phyloP scores from a whole-genome alignment of 495 filamentous ascomycete genomes.

The Lophiotrema nucula region DNA sequence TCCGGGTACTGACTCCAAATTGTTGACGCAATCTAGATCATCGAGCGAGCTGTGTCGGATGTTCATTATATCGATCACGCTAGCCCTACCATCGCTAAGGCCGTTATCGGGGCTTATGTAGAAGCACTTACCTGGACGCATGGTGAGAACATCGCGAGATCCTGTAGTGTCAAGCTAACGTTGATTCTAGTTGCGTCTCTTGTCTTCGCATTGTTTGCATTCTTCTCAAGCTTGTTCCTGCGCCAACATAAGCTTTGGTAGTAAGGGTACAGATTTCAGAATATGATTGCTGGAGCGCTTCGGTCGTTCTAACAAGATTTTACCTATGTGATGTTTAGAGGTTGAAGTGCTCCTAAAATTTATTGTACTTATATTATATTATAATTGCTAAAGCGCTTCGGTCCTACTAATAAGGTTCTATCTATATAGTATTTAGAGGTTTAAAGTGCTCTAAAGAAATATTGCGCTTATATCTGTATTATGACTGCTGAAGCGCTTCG shows the following conservation, averaged over 20 bases:
- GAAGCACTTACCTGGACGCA: conserved; percentile 23
- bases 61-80: conserved; percentile 14
- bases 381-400: too few relatives aligned
- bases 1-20: neutral
- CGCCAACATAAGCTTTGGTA: conserved; percentile 8
- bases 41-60: conserved; percentile 4
- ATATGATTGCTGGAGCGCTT: too few relatives aligned
- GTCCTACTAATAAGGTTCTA: too few relatives aligned
- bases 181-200: neutral
- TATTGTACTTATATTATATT: too few relatives aligned
- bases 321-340: too few relatives aligned
- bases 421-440: too few relatives aligned
- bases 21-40: neutral
- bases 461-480: too few relatives aligned
- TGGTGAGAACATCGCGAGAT: neutral
- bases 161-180: neutral
- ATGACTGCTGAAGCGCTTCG: too few relatives aligned
- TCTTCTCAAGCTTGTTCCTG: conserved; percentile 3
- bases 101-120: conserved; percentile 4
- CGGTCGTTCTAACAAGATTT: too few relatives aligned
- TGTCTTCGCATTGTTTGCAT: neutral
- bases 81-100: neutral
- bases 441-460: too few relatives aligned
- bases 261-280: too few relatives aligned
- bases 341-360: too few relatives aligned